Percentiles rank a stretch among this genome's conserved stretches.
Conservation (phyloP, 1,139 yeast genomes). For the Wickerhamomyces sp. region DNA sequence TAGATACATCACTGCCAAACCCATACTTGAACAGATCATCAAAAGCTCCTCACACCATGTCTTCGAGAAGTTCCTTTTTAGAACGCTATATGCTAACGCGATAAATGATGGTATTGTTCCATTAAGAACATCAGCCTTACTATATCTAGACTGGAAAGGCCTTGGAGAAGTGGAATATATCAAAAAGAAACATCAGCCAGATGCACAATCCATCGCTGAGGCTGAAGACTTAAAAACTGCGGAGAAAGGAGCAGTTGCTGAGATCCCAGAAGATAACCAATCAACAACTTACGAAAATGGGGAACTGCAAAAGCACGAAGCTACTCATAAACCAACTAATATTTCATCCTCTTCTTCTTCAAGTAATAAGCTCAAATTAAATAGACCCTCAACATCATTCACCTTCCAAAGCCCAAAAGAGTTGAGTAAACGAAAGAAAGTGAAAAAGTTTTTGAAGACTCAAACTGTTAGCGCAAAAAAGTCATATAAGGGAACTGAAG, state of each 20-base stretch:
- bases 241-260: conserved; percentile 22
- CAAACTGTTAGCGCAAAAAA: conserved; percentile 21
- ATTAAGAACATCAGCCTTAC: conserved; percentile 74
- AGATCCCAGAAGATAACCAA: conserved; percentile 30
- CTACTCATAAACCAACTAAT: background rate
- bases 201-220: background rate
- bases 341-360: background rate
- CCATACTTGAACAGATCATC: conserved; percentile 49
- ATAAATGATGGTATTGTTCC: conserved; percentile 86
- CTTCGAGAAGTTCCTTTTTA: conserved; percentile 41
- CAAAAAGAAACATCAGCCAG: conserved; percentile 17
- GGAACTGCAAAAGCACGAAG: background rate
- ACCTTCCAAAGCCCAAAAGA: conserved; percentile 2
- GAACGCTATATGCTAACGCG: conserved; percentile 40
- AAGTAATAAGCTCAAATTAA: background rate
- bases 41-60: conserved; percentile 47
- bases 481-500: background rate
- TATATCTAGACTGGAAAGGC: conserved; percentile 70
- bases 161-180: conserved; percentile 44
- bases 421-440: conserved; percentile 20
- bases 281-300: background rate
- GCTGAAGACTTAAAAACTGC: background rate
- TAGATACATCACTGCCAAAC: conserved; percentile 31
- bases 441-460: conserved; percentile 27
- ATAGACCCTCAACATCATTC: background rate